A percentile compares a stretch with the other conserved stretches of the same genome.
phyloP scores from a whole-genome alignment of 2,329 filamentous ascomycete species.

The Trichophyton simii region DNA sequence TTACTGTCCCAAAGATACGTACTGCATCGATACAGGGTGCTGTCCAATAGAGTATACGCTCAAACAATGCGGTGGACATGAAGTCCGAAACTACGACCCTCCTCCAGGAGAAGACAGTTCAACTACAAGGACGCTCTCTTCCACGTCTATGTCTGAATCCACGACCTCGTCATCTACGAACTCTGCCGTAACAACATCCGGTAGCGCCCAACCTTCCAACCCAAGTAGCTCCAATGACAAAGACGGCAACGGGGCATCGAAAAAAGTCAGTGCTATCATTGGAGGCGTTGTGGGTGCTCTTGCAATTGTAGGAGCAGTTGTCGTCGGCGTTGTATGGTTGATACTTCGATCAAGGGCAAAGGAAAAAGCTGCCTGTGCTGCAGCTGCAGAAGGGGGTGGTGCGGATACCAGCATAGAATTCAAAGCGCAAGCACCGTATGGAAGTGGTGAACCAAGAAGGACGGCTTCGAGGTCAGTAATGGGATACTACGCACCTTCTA shows the following conservation, averaged over 20 bases:
- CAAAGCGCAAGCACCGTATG: background rate
- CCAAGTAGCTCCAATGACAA: background rate
- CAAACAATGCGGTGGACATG: background rate
- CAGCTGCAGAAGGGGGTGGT: background rate
- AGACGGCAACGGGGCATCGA: background rate
- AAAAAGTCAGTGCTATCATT: background rate
- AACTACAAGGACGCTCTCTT: background rate
- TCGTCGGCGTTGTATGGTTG: background rate
- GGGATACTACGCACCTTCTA: background rate
- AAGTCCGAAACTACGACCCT: background rate
- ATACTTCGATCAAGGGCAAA: background rate
- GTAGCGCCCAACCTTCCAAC: background rate
- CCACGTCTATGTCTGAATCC: background rate
- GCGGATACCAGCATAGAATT: background rate
- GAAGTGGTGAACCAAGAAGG: background rate
- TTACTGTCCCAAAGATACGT: background rate
- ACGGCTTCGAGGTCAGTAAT: background rate
- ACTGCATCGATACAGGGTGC: constrained; percentile 3
- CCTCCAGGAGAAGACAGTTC: background rate
- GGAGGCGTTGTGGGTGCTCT: constrained; percentile 1
- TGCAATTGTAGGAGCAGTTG: background rate
- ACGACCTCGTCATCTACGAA: background rate
- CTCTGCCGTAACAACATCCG: background rate
- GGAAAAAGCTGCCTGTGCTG: background rate
- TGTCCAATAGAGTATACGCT: background rate